Evolutionary conservation across 169 alveolate species (phyloP).

Genomic region (Cryptosporidium sp.): DNA sequence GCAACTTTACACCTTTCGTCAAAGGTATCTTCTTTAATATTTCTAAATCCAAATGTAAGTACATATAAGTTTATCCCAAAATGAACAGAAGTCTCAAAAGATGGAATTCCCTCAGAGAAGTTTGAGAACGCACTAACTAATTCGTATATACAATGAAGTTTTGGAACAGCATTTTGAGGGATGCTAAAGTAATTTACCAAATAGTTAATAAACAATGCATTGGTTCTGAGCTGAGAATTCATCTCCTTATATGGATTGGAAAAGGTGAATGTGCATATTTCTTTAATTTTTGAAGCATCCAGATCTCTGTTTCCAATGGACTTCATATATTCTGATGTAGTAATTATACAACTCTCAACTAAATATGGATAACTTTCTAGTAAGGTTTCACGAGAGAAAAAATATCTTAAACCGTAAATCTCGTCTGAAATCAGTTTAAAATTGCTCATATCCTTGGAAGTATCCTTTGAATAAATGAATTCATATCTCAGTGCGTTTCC

Average conservation of each 20-base stretch:
- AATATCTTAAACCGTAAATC: constrained; percentile 29
- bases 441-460: constrained; percentile 36
- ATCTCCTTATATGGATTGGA: constrained; percentile 17
- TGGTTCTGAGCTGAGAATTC: constrained; percentile 2
- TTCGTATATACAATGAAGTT: constrained; percentile 26
- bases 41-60: constrained; percentile 39
- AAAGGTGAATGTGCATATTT: constrained; percentile 36
- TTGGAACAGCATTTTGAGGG: constrained; percentile 32
- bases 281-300: background rate
- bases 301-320: background rate
- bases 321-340: background rate
- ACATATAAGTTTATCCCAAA: constrained; percentile 23
- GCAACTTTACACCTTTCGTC: constrained; percentile 46
- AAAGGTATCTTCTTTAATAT: constrained; percentile 15
- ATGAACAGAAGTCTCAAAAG: constrained; percentile 45
- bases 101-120: constrained; percentile 7
- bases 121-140: constrained; percentile 5
- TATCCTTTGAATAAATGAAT: constrained; percentile 23
- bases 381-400: constrained; percentile 5
- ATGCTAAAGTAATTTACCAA: constrained; percentile 48
- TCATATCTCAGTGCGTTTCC: constrained; percentile 50
- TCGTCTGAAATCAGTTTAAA: constrained; percentile 16
- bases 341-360: constrained; percentile 3
- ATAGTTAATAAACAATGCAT: constrained; percentile 39
- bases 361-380: constrained; percentile 29